These are phyloP conservation scores for Fusarium pseudoanthophilum DNA, from an alignment of 2,329 filamentous ascomycete species.

Conservation along the genomic window DNA sequence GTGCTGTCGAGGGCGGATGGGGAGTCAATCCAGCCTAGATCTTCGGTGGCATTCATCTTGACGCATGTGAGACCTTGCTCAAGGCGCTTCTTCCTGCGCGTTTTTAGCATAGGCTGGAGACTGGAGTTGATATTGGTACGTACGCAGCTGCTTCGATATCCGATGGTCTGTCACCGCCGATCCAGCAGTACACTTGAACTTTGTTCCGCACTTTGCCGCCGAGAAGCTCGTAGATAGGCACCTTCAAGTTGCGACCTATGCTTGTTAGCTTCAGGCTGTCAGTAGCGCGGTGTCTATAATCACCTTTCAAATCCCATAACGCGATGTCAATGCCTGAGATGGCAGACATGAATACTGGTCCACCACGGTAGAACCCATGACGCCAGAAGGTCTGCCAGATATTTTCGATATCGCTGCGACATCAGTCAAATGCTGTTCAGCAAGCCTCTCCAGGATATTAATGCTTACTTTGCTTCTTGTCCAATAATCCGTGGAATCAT, in stretches of 20 bases:
- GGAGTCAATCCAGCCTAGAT: constrained; percentile 80
- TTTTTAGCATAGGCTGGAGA: too few relatives aligned
- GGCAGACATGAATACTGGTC: constrained; percentile 83
- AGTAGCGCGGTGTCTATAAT: accelerated
- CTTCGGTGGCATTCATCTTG: constrained; percentile 85
- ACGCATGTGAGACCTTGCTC: constrained; percentile 68
- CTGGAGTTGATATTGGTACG: too few relatives aligned
- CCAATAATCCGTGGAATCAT: constrained; percentile 71
- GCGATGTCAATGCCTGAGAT: constrained; percentile 83
- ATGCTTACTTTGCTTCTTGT: constrained; percentile 73
- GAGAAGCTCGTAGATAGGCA: constrained; percentile 78
- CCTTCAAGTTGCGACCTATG: constrained; percentile 59
- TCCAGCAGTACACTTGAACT: constrained; percentile 81
- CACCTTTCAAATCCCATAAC: constrained; percentile 79
- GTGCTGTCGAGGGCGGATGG: constrained; percentile 70
- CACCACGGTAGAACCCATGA: constrained; percentile 79
- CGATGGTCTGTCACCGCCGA: constrained; percentile 76
- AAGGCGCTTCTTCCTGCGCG: not conserved
- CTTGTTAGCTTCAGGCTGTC: not conserved
- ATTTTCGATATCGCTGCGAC: constrained; percentile 76
- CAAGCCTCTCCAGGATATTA: accelerated
- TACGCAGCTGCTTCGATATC: constrained; percentile 67
- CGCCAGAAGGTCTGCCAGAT: constrained; percentile 82
- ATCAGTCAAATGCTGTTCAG: accelerated
- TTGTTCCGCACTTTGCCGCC: constrained; percentile 79